Percentiles rank a stretch among this genome's conserved stretches.
These are phyloP conservation scores for Suillus brevipes DNA, from an alignment of 768 basidiomycete species.

Conservation along the genomic window DNA sequence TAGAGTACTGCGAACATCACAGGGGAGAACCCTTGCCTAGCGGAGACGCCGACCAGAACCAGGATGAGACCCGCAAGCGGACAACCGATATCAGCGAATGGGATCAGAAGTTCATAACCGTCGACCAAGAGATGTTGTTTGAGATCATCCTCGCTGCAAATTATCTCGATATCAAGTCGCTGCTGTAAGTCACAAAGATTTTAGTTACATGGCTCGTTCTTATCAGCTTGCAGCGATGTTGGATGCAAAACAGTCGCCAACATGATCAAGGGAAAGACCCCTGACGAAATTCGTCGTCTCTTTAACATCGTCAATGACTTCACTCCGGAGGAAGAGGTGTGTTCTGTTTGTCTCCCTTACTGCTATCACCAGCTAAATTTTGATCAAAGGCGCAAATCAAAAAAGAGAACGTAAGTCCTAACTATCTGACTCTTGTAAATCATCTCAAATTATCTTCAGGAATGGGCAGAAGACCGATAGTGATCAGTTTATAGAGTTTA, in stretches of 20 bases:
- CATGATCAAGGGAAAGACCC: slow-evolving; percentile 99
- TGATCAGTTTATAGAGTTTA: slow-evolving; percentile 23
- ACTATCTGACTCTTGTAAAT: slow-evolving; percentile 7
- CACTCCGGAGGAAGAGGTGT: slow-evolving; percentile 97
- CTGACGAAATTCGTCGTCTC: slow-evolving; percentile 97
- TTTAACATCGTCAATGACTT: slow-evolving; percentile 99
- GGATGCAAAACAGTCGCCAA: slow-evolving; percentile 99
- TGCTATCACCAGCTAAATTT: slow-evolving; percentile 66
- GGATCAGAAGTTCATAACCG: slow-evolving; percentile 98
- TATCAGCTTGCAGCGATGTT: slow-evolving; percentile 66
- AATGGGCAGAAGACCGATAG: slow-evolving; percentile 93
- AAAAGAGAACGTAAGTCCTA: slow-evolving; percentile 89
- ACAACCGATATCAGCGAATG: slow-evolving; percentile 99
- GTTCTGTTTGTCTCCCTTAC: slow-evolving; percentile 20
- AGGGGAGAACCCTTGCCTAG: slow-evolving; percentile 94
- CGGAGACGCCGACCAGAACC: slow-evolving; percentile 73
- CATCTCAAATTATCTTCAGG: slow-evolving; percentile 44
- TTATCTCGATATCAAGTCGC: slow-evolving; percentile 98
- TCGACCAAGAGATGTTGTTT: slow-evolving; percentile 99
- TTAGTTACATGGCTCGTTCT: slow-evolving; percentile 8
- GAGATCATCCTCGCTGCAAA: slow-evolving; percentile 99
- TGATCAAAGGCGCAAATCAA: slow-evolving; percentile 85
- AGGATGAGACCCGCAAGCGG: slow-evolving; percentile 94
- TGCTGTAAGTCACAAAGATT: slow-evolving; percentile 63
- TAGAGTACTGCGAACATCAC: slow-evolving; percentile 99